Base-by-base conservation (phyloP, 495 filamentous ascomycete genomes). In the Aspergillus kassunensis region DNA sequence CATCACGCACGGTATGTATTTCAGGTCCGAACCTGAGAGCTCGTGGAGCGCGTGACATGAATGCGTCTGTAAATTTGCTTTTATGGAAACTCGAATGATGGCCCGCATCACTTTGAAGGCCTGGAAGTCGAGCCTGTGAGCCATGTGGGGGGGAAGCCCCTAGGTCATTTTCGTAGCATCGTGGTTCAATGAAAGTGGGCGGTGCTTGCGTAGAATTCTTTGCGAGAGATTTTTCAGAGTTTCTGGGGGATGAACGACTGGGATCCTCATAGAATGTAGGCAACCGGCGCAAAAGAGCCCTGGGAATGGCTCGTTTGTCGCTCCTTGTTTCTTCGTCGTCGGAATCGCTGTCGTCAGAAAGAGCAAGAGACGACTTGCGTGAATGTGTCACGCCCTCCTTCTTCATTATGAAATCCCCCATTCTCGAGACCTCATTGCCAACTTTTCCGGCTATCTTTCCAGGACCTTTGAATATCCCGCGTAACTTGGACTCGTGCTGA, bases 341-440 rank as follows among this genome's bases (percentile, higher is more conserved):
- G 4, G 66, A 69, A 39, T 75, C 74, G 9, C 72, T 75, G 7
- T 71, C 67, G 16, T 75, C 74, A 3, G 73, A 75, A 8, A 60
- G 56, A 43, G 67, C 33, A 23, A 71, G 62, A 23, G 77, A 79
- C 6, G 63, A 66, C 36, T 70, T 61, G 15, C 68, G 65, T 33
- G 73, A 68, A 44, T 65, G 63, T 5, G 57, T 48, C 27, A 41
- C 48, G 19, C 54, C 40, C 33, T 74, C 74, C 39, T 82, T 82
- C 51, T 79, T 82, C 50, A 70, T 60, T 6, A 85, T 70, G 29
- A 78, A 63, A 51, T 82, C 79, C 20, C 81, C 78, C 46, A 84
- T 76, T 60, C 74, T 78, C 0, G 76, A 73, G 1, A 84, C 79
- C 54, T 82, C 79, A 52, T 75, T 79, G 8, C 73, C 78, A n/a